phyloP scores from a whole-genome alignment of 2,329 filamentous ascomycete species.

The Aureobasidium sp. region DNA sequence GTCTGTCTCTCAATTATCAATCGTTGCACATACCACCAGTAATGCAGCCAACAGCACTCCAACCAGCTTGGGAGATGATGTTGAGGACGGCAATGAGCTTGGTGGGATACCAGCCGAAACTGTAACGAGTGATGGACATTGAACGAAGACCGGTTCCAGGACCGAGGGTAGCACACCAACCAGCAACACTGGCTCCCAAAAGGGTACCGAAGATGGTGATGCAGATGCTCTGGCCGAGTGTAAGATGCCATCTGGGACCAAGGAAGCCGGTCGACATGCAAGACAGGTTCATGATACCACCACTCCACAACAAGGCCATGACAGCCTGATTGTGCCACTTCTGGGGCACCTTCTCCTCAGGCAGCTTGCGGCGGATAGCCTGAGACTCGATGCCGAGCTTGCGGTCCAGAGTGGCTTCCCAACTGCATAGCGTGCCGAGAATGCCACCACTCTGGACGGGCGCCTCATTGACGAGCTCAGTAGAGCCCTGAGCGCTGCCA shows the following conservation, averaged over 20 bases:
- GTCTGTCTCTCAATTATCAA: neutral
- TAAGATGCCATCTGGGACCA: slow-evolving; percentile 41
- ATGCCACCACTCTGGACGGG: slow-evolving; percentile 20
- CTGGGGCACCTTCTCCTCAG: slow-evolving; percentile 35
- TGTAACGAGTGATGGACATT: slow-evolving; percentile 37
- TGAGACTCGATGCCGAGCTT: slow-evolving; percentile 41
- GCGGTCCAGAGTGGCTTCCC: slow-evolving; percentile 35
- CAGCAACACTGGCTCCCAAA: slow-evolving; percentile 24
- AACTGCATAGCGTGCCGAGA: slow-evolving; percentile 25
- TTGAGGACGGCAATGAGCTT: slow-evolving; percentile 41
- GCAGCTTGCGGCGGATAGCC: slow-evolving; percentile 38
- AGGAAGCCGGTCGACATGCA: slow-evolving; percentile 35
- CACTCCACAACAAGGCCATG: slow-evolving; percentile 28
- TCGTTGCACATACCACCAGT: slow-evolving; percentile 27
- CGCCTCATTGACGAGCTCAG: neutral
- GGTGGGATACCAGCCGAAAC: slow-evolving; percentile 44
- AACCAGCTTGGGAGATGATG: slow-evolving; percentile 38
- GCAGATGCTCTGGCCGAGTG: slow-evolving; percentile 32
- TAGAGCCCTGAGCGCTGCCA: slow-evolving; percentile 8
- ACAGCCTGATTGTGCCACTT: slow-evolving; percentile 29
- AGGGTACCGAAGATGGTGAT: slow-evolving; percentile 26
- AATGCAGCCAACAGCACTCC: slow-evolving; percentile 34
- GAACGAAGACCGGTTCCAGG: slow-evolving; percentile 32
- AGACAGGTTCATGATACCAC: slow-evolving; percentile 28
- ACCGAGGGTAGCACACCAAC: slow-evolving; percentile 28